These are phyloP conservation scores for Leccinum imitatum DNA, from an alignment of 768 basidiomycete species.

Conservation along the genomic window DNA sequence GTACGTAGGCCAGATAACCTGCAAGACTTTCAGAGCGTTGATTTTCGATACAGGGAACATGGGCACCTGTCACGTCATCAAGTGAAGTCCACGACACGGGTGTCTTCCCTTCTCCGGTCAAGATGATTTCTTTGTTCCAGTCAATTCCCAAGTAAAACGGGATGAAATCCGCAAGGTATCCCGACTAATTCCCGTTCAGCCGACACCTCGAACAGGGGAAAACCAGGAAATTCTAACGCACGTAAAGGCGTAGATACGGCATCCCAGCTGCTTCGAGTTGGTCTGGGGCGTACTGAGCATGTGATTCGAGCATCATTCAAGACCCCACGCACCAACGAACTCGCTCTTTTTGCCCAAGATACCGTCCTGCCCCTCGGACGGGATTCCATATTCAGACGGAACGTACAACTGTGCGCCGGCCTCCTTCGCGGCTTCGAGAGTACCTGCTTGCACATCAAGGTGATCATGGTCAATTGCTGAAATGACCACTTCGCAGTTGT, in stretches of 20 bases:
- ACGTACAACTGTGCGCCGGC: conserved; percentile 31
- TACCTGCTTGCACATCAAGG: conserved; percentile 21
- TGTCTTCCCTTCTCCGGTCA: conserved; percentile 23
- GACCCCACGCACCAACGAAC: conserved; percentile 15
- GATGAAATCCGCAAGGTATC: conserved; percentile 26
- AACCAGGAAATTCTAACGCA: conserved; percentile 7
- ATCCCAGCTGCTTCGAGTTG: conserved; percentile 16
- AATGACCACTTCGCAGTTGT: conserved; percentile 28
- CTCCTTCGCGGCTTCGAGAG: conserved; percentile 30
- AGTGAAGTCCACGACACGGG: conserved; percentile 27
- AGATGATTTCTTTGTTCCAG: conserved; percentile 12
- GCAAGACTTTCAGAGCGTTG: neutral
- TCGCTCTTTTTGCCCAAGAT: conserved; percentile 17
- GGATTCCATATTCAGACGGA: conserved; percentile 30
- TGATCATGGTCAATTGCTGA: conserved; percentile 24
- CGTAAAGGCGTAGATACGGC: conserved; percentile 22
- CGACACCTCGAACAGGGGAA: neutral
- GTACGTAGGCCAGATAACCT: conserved; percentile 24
- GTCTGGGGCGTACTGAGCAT: neutral
- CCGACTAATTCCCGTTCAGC: conserved; percentile 10
- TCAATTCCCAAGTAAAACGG: conserved; percentile 23
- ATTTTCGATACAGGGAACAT: neutral
- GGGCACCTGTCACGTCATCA: conserved; percentile 21
- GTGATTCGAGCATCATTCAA: neutral
- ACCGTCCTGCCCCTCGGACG: conserved; percentile 23